phyloP scores from a whole-genome alignment of 1,139 yeast genomes.

The Eremothecium coryli region DNA sequence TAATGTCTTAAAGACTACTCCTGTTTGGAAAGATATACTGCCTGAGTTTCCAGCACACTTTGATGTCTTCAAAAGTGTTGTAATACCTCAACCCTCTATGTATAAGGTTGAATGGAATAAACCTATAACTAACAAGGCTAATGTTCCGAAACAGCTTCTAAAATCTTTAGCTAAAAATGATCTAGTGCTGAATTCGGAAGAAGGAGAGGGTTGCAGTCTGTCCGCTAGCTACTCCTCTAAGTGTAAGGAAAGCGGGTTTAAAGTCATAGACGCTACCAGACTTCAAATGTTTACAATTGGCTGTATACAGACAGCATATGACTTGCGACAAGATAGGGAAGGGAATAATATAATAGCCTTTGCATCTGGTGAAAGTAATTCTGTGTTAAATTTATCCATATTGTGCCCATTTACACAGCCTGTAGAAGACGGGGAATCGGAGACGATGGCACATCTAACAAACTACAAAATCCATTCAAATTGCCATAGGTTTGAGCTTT shows the following conservation, averaged over 20 bases:
- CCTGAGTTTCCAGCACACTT: conserved; percentile 13
- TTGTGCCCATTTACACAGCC: background rate
- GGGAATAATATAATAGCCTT: conserved; percentile 17
- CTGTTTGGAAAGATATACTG: conserved; percentile 11
- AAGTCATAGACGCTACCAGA: conserved; percentile 11
- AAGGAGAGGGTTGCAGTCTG: background rate
- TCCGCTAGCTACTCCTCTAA: background rate
- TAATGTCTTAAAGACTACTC: background rate
- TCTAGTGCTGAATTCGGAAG: conserved; percentile 1
- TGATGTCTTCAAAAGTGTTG: conserved; percentile 13
- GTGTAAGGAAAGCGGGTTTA: background rate
- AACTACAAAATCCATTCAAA: background rate
- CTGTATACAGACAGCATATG: conserved; percentile 20
- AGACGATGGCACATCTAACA: background rate
- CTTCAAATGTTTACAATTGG: conserved; percentile 14
- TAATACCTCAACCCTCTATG: conserved; percentile 9
- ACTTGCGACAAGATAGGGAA: conserved; percentile 18
- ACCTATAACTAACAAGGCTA: conserved; percentile 10
- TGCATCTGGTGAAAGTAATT: conserved; percentile 17
- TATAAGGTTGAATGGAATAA: conserved; percentile 11
- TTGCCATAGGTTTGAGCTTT: background rate
- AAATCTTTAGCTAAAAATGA: conserved; percentile 6
- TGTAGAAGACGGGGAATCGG: background rate
- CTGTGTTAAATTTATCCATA: conserved; percentile 14
- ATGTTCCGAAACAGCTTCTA: conserved; percentile 12